phyloP scores from a whole-genome alignment of 495 filamentous ascomycete species.

The Penicillium lagena region DNA sequence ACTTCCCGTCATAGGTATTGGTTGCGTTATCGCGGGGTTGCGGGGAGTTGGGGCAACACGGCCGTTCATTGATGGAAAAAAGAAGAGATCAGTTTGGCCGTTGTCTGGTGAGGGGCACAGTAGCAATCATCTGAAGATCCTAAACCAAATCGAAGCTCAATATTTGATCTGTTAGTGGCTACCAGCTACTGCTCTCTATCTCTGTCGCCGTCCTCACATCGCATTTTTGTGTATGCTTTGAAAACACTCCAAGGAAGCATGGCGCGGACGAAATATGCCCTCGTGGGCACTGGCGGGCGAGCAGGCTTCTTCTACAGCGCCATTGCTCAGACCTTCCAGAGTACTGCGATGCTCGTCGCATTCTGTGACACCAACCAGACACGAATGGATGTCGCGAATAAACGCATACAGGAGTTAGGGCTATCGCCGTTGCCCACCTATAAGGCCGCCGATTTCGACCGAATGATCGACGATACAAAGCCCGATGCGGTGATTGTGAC shows the following conservation, averaged over 20 bases:
- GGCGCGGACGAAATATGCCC: slow-evolving; percentile 19
- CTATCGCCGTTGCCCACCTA: slow-evolving; percentile 37
- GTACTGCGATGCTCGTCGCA: slow-evolving; percentile 42
- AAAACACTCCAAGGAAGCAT: background rate
- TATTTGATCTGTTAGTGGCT: too few relatives aligned
- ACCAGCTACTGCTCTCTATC: too few relatives aligned
- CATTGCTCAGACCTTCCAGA: slow-evolving; percentile 39
- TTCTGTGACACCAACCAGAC: slow-evolving; percentile 32
- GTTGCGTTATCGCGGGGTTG: too few relatives aligned
- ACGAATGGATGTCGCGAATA: slow-evolving; percentile 23
- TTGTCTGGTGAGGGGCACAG: slow-evolving; percentile 9
- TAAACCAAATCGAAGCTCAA: background rate
- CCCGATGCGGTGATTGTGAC: slow-evolving; percentile 53
- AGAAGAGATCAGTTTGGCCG: background rate
- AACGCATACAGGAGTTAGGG: slow-evolving; percentile 13
- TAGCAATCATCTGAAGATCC: background rate
- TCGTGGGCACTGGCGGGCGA: slow-evolving; percentile 27
- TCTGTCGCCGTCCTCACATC: too few relatives aligned
- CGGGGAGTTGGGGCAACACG: too few relatives aligned
- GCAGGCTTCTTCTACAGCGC: slow-evolving; percentile 50
- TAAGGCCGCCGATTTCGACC: slow-evolving; percentile 43
- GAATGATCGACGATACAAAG: slow-evolving; percentile 44
- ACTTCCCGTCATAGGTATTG: too few relatives aligned
- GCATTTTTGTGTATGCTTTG: too few relatives aligned
- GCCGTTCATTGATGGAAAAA: slow-evolving; percentile 11